Base-by-base conservation (phyloP, 306 rosid species). In the Astragalus membranaceus region DNA sequence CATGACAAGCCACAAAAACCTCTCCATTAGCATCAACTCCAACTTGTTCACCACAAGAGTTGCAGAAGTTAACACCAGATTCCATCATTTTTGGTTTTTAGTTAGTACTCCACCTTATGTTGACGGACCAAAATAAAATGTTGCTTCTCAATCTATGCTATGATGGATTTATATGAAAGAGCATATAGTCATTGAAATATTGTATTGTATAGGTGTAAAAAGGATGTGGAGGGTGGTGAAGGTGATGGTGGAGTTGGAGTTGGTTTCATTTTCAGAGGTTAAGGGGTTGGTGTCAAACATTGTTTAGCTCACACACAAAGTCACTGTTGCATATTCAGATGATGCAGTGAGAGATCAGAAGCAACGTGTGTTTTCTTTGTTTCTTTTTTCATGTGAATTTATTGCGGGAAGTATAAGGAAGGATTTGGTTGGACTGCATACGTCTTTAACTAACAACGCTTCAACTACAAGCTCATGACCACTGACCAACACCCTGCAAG, bases 331-430 rank as follows among this genome's bases (percentile, higher is more conserved):
- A 58, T 72, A 66, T 79, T 68, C 44, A 71, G 41, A 23, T 53
- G 63, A 73, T 76, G 77, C 33, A 73, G 65, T 75, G 77, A 80
- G 78, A 78, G 86, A 78, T 80, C 80, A 75, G 84, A 85, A 88
- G 92, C 84, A 83, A 88, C 47, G 82, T 82, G 70, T 50, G 32
- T 47, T 62, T 15, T 37, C 43, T 71, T 75, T 58, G 10, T 39
- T 49, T 71, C 66, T 72, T 62, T 69, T 78, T 64, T 11, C 13
- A 46, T 75, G 81, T 80, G 64, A 85, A 86, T 59, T 79, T 78
- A 66, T 93, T 90, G 96, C 96, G 81, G 90, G 85, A 91, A 91
- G 74, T 88, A 55, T 48, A 91, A 85, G 97, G 86, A 84, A 94
- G 77, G 80, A 47, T 87, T 79, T 79, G 78, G 97, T 84, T 90